Conservation (phyloP, 2,329 filamentous ascomycete species). For the Aspergillus sp. region DNA sequence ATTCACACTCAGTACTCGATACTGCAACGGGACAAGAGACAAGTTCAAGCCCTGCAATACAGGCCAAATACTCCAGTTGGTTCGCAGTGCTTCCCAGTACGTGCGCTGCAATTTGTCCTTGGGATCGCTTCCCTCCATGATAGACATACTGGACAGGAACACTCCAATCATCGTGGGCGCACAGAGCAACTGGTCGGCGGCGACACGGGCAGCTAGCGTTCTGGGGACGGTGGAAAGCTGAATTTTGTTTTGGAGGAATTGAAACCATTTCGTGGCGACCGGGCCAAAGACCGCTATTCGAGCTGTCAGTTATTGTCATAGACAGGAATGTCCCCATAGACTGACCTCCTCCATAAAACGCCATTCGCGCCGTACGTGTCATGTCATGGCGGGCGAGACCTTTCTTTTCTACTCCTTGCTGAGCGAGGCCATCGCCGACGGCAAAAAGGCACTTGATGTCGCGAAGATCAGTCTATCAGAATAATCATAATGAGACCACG, state of each 20-base stretch:
- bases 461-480: background rate
- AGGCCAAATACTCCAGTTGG: conserved; percentile 18
- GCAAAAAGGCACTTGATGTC: conserved; percentile 11
- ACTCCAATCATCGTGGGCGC: conserved; percentile 19
- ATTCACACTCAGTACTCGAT: conserved; percentile 16
- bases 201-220: conserved; percentile 13
- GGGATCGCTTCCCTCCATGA: conserved; percentile 12
- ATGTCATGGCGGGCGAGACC: conserved; percentile 12
- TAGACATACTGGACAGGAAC: conserved; percentile 17
- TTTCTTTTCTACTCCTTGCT: conserved; percentile 16
- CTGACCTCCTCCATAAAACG: conserved; percentile 16
- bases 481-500: background rate
- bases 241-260: conserved; percentile 13
- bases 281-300: conserved; percentile 14
- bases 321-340: background rate
- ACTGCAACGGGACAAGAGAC: conserved; percentile 15
- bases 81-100: conserved; percentile 16
- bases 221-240: background rate
- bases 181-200: conserved; percentile 14
- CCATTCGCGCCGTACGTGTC: conserved; percentile 12
- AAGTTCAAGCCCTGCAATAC: conserved; percentile 14
- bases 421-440: conserved; percentile 15
- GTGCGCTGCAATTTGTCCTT: conserved; percentile 11
- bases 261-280: conserved; percentile 18
- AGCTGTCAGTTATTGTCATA: background rate